Percentiles rank a stretch among this genome's conserved stretches.
Conservation (phyloP, 2,329 filamentous ascomycete species). For the Aspergillus candidus region DNA sequence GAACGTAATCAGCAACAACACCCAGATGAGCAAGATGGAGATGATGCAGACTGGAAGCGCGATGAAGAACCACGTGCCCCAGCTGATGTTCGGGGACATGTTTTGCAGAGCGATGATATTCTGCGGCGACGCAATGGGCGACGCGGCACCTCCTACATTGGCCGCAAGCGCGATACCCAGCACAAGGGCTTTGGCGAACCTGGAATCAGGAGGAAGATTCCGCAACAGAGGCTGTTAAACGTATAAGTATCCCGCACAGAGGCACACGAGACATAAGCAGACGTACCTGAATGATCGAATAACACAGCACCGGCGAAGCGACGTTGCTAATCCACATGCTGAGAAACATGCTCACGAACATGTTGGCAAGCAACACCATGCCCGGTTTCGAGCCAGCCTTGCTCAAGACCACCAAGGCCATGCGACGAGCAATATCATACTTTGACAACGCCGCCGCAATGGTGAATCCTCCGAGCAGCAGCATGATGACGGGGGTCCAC, state of each 20-base stretch:
- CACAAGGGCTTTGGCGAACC: slow-evolving; percentile 92
- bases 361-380: slow-evolving; percentile 90
- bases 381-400: slow-evolving; percentile 88
- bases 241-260: not conserved
- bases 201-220: slow-evolving; percentile 80
- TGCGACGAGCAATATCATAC: slow-evolving; percentile 94
- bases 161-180: slow-evolving; percentile 91
- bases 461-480: slow-evolving; percentile 90
- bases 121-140: slow-evolving; percentile 93
- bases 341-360: slow-evolving; percentile 96
- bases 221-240: slow-evolving; percentile 71
- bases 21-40: slow-evolving; percentile 82
- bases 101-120: slow-evolving; percentile 95
- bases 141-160: slow-evolving; percentile 94
- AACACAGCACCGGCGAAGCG: slow-evolving; percentile 91
- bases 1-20: slow-evolving; percentile 78
- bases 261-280: not conserved
- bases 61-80: slow-evolving; percentile 97
- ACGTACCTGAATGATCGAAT: slow-evolving; percentile 84
- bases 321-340: slow-evolving; percentile 99
- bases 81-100: slow-evolving; percentile 86
- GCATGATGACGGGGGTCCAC: slow-evolving; percentile 99
- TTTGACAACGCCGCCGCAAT: slow-evolving; percentile 93
- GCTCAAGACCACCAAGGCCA: slow-evolving; percentile 91
- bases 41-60: slow-evolving; percentile 87